Evolutionary conservation across 129 eudicot genomes (phyloP), one percentile per base, ranked within the genome.

Genomic region (Escallonia rubra): DNA sequence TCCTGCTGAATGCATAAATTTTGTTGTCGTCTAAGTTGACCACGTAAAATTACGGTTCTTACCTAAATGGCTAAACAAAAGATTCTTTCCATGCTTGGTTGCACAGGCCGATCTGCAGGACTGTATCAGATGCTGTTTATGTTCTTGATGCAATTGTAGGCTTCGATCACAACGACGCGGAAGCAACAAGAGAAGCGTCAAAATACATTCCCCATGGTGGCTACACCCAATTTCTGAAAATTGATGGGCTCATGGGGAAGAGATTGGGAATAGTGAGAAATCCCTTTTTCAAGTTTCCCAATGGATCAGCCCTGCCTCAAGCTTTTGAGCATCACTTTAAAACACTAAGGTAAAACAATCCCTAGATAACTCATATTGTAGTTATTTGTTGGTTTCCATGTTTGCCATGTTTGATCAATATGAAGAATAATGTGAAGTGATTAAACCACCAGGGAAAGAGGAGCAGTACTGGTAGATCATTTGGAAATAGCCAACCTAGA

Each of bases 31-130:
- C 34, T 23, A 23, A 23, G 34, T 23, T 23, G 34, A 23, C 34
- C 34, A 23, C 34, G 34, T 23, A 23, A 23, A 23, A 23, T 23
- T 23, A 23, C 34, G 34, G 34, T 23, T 23, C 34, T 23, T 23
- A 23, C 34, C 34, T 23, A 23, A 23, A 23, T 23, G 34, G 34
- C 34, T 23, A 23, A 23, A 23, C 34, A 23, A 23, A 23, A 23
- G 34, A 23, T 23, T 23, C 8, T 46, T 9, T 54, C 7, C 16
- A 6, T 3, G 13, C 7, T 15, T 66, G 13, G 38, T 59, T 7
- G 38, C 40, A 64, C 64, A 90, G 95, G 85, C 91, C 96, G 3
- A 84, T 90, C 55, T 79, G 88, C 65, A 86, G 96, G 64, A 90
- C 88, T 4, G 90, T 86, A 14, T 65, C 81, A 0, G 95, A 90